phyloP scores from a whole-genome alignment of 1,284 basidiomycete species.

The Porodaedalea pini region DNA sequence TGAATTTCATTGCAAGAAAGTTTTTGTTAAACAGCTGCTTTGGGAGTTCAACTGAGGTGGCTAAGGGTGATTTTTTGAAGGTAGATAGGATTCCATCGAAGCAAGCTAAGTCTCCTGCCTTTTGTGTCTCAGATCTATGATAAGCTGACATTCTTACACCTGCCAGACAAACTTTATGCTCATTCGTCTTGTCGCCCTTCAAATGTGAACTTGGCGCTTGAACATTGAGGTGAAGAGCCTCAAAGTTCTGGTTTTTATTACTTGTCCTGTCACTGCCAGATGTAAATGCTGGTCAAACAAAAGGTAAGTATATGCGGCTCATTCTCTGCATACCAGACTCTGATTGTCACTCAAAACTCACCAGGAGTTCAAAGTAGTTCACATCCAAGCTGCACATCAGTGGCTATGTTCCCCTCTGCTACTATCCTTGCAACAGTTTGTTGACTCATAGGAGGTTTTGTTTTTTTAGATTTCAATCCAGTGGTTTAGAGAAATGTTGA shows the following conservation, averaged over 20 bases:
- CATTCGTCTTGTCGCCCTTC: not conserved
- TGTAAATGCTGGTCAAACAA: constrained; percentile 7
- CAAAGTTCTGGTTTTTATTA: constrained; percentile 7
- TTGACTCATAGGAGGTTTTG: not conserved
- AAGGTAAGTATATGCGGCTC: not conserved
- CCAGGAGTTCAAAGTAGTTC: not conserved
- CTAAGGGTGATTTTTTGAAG: constrained; percentile 2
- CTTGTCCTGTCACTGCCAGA: constrained; percentile 17
- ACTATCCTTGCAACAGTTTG: not conserved
- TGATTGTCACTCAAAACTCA: no score
- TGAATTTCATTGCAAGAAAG: not conserved
- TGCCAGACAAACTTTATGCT: not conserved
- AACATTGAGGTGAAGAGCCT: constrained; percentile 4
- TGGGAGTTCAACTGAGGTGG: no score
- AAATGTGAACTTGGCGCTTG: not conserved
- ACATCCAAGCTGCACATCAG: not conserved
- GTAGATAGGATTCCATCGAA: not conserved
- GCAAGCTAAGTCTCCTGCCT: not conserved
- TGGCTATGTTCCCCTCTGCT: not conserved
- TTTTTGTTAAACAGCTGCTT: not conserved
- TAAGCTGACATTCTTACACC: not conserved
- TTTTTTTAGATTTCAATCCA: no score
- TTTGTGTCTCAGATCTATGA: constrained; percentile 2
- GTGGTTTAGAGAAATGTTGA: no score
- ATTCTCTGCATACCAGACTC: not conserved